Conservation (phyloP, 1,284 basidiomycete genomes). For the Moesziomyces sp. region DNA sequence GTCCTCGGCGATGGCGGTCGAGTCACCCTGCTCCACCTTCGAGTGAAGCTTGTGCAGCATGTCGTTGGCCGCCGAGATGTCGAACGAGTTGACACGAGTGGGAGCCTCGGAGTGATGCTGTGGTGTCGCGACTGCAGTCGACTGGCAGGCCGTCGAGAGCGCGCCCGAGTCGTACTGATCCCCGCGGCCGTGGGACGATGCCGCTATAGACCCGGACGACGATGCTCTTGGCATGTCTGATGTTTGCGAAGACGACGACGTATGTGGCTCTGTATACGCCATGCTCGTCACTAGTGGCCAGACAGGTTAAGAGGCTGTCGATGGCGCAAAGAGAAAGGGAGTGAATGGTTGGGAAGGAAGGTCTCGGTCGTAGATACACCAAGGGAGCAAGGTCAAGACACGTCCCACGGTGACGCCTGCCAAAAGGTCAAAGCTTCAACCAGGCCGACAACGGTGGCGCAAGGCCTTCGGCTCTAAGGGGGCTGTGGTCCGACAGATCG, state of each 20-base stretch:
- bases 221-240: too few species aligned
- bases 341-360: neutral
- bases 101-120: conserved; percentile 15
- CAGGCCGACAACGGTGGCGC: too few species aligned
- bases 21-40: conserved; percentile 29
- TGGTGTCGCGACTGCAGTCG: conserved; percentile 21
- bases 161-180: neutral
- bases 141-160: neutral
- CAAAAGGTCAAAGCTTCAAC: too few species aligned
- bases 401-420: too few species aligned
- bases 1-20: conserved; percentile 36
- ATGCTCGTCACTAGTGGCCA: neutral
- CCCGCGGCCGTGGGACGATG: neutral
- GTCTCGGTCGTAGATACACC: too few species aligned
- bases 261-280: neutral
- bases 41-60: conserved; percentile 21
- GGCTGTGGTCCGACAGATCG: neutral
- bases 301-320: neutral
- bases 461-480: too few species aligned
- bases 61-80: conserved; percentile 11
- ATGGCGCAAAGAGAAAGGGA: neutral
- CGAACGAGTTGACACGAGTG: conserved; percentile 36
- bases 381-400: too few species aligned
- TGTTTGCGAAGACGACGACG: neutral
- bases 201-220: too few species aligned